Evolutionary conservation across 179 eudicot species (phyloP).

Genomic region (Camellia oleifera): DNA sequence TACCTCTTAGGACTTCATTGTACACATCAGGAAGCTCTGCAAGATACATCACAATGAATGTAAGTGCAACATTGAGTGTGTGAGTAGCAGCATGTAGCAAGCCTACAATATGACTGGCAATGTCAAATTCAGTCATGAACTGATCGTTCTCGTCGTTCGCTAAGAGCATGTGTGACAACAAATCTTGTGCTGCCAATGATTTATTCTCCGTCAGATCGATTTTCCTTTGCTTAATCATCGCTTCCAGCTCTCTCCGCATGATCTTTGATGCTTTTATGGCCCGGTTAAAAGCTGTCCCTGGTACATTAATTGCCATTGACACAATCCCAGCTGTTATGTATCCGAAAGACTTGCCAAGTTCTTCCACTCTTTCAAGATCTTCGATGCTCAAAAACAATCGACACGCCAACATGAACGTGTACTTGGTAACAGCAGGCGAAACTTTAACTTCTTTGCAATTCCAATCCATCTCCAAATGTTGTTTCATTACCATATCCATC

Average conservation of each 20-base stretch:
- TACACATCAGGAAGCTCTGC: constrained; percentile 41
- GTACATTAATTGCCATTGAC: constrained; percentile 29
- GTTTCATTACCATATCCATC: constrained; percentile 11
- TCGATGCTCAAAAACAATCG: constrained; percentile 32
- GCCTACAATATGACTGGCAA: constrained; percentile 25
- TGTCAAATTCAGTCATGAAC: constrained; percentile 29
- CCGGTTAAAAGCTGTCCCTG: constrained; percentile 25
- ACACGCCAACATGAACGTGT: constrained; percentile 34
- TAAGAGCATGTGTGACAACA: constrained; percentile 31
- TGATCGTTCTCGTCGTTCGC: constrained; percentile 23
- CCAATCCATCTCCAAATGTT: constrained; percentile 14
- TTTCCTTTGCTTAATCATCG: constrained; percentile 29
- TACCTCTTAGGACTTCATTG: constrained; percentile 28
- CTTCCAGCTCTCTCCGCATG: constrained; percentile 17
- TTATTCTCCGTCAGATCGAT: constrained; percentile 20
- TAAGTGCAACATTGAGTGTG: constrained; percentile 31
- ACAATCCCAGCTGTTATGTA: constrained; percentile 23
- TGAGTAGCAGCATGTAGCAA: constrained; percentile 30
- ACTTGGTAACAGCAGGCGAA: constrained; percentile 22
- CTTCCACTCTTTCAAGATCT: constrained; percentile 23
- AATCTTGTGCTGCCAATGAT: constrained; percentile 22
- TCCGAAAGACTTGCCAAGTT: constrained; percentile 23
- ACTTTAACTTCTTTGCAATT: constrained; percentile 7
- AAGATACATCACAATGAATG: constrained; percentile 37
- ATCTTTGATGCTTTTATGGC: constrained; percentile 23